Evolutionary conservation across 208 protist species (phyloP).

Genomic region (Angomonas deanei): DNA sequence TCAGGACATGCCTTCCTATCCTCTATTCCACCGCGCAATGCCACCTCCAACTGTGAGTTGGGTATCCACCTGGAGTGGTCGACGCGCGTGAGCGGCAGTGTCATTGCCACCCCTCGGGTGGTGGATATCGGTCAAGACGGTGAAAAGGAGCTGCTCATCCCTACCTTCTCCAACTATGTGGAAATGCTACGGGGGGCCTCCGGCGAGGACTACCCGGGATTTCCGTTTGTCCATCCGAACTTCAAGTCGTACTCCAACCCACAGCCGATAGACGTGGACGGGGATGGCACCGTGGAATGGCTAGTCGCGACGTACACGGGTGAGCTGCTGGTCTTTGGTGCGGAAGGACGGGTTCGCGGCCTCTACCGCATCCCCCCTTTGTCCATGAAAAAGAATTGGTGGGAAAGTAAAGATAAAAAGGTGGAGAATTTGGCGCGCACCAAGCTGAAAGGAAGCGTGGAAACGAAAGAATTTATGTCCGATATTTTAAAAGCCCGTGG

Average conservation of each 20-base stretch:
- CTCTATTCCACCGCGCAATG: not conserved
- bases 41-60: constrained; percentile 25
- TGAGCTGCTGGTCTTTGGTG: constrained; percentile 78
- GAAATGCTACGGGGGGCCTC: constrained; percentile 52
- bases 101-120: constrained; percentile 75
- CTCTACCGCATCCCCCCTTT: constrained; percentile 70
- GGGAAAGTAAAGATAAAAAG: constrained; percentile 15
- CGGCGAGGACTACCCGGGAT: constrained; percentile 62
- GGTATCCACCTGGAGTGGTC: constrained; percentile 71
- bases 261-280: constrained; percentile 77
- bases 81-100: constrained; percentile 65
- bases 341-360: constrained; percentile 47
- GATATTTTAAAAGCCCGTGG: constrained; percentile 20
- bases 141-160: constrained; percentile 76
- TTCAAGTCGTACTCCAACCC: constrained; percentile 80
- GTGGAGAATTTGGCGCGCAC: constrained; percentile 2
- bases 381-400: constrained; percentile 78
- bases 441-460: not conserved
- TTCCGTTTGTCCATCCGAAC: constrained; percentile 69
- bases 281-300: constrained; percentile 77
- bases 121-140: constrained; percentile 74
- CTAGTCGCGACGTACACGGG: constrained; percentile 81
- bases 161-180: constrained; percentile 72
- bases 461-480: constrained; percentile 9
- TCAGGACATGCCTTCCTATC: not conserved